A percentile compares a stretch with the other conserved stretches of the same genome.
phyloP scores from a whole-genome alignment of 2,329 filamentous ascomycete genomes.

The Cercospora beticola region DNA sequence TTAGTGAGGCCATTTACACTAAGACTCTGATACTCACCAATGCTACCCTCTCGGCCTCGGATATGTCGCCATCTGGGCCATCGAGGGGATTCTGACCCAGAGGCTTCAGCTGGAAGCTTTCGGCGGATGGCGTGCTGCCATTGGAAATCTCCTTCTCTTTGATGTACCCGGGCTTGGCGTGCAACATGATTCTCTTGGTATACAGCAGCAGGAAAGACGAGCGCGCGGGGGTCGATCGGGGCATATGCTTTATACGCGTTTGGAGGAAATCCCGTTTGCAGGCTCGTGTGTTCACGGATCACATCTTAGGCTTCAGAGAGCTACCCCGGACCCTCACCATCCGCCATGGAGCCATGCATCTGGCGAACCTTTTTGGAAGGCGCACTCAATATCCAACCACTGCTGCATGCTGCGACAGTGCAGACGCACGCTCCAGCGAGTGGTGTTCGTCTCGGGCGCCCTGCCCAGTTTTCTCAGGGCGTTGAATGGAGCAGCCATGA shows the following conservation, averaged over 20 bases:
- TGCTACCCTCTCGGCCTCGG: constrained; percentile 10
- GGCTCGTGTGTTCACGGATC: not conserved
- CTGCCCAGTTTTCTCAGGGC: not conserved
- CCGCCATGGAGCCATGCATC: not conserved
- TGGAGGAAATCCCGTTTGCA: not conserved
- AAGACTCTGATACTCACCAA: not conserved
- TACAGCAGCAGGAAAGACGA: not conserved
- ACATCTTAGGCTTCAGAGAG: not conserved
- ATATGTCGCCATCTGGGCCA: constrained; percentile 19
- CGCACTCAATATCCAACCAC: not conserved
- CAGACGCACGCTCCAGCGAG: not conserved
- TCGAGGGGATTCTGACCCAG: not conserved
- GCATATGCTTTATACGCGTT: not conserved
- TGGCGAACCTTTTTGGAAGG: not conserved
- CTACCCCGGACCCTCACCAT: not conserved
- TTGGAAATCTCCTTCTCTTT: constrained; percentile 8
- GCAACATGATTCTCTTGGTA: constrained; percentile 2
- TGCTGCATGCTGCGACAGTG: not conserved
- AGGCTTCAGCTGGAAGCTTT: constrained; percentile 9
- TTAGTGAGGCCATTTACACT: not conserved
- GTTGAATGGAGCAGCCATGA: not conserved
- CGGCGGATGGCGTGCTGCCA: constrained; percentile 1
- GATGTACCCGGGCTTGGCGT: constrained; percentile 5
- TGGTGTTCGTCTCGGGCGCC: not conserved
- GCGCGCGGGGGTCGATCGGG: not conserved